Percentiles rank a stretch among this genome's conserved stretches.
Conservation (phyloP, 345 rosid genomes). For the Corchorus capsularis region DNA sequence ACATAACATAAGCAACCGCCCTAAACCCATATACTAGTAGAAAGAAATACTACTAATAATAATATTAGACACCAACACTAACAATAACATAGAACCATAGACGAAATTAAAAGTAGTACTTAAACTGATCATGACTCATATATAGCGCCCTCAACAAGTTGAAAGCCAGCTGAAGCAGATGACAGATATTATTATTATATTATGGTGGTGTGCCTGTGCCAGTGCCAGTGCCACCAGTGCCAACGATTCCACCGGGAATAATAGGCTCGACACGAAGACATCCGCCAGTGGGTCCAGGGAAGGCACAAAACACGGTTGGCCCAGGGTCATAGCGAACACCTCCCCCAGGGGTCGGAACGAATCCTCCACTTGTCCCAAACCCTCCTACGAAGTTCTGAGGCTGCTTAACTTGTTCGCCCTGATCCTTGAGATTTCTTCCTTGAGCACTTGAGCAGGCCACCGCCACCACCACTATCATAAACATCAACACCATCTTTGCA, state of each 20-base stretch:
- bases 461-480: slow-evolving; percentile 14
- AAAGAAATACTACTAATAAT: too few species aligned
- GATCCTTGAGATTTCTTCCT: slow-evolving; percentile 32
- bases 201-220: slow-evolving; percentile 9
- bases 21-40: too few species aligned
- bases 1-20: too few species aligned
- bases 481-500: slow-evolving; percentile 21
- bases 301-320: slow-evolving; percentile 33
- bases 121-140: too few species aligned
- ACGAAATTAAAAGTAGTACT: too few species aligned
- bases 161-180: too few species aligned
- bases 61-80: too few species aligned
- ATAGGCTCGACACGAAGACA: slow-evolving; percentile 33
- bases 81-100: too few species aligned
- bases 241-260: slow-evolving; percentile 17
- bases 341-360: slow-evolving; percentile 33
- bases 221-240: too few species aligned
- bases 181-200: too few species aligned
- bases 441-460: slow-evolving; percentile 15
- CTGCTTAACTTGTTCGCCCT: slow-evolving; percentile 15
- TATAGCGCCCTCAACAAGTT: too few species aligned
- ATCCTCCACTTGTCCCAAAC: slow-evolving; percentile 30
- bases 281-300: slow-evolving; percentile 36
- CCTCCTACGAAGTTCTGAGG: slow-evolving; percentile 36
- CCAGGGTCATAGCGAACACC: slow-evolving; percentile 28